Base-by-base conservation (phyloP, 2,329 filamentous ascomycete species). In the Paraphaeosphaeria sporulosa region DNA sequence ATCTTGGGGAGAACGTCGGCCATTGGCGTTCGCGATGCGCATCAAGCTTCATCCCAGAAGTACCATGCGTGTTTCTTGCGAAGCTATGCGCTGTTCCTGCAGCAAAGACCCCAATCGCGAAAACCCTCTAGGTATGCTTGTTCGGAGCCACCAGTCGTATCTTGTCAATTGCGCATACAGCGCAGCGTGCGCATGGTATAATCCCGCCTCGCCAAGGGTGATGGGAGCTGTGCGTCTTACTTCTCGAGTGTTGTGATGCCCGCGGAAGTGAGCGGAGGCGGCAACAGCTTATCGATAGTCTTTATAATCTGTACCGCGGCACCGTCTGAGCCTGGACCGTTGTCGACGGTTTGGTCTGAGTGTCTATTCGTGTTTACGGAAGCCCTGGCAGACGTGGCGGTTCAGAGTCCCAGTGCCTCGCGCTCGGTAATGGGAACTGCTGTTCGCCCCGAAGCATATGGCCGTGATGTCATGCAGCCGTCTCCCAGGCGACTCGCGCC, bases 1-100 rank as follows among this genome's bases (percentile, higher is more conserved):
- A 83, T 82, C 59, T 77, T 76, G 44, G 81, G 79, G 51, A 81
- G 60, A 30, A 68, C 64, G 48, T 80, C 74, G 49, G 75, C 70
- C 78, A 80, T 81, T 30, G 57, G 65, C 55, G 59, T 53, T 19
- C 19, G 32, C 34, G 23, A 19, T 42, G 36, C 36, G 15, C 9
- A 30, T 54, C 51, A 54, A 54, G 38, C 51, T 54, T 54, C 51
- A 54, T 54, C 51, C 51, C 51, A 43, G 51, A 21, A 54, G 13
- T 21, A 54, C 15, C 12, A 32, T 43, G 51, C 19, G 48, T 13
- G 32, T n/a, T 36, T 32, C 48, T 12, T 32, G 13, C n/a, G 19
- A 23, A 38, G 48, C 25, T 19, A 43, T 43, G 50, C 50, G 36
- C 30, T 53, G 38, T 53, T 13, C 36, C 50, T 36, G 50, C 48